Evolutionary conservation across 768 basidiomycete species (phyloP).

Genomic region (Chiua virens): DNA sequence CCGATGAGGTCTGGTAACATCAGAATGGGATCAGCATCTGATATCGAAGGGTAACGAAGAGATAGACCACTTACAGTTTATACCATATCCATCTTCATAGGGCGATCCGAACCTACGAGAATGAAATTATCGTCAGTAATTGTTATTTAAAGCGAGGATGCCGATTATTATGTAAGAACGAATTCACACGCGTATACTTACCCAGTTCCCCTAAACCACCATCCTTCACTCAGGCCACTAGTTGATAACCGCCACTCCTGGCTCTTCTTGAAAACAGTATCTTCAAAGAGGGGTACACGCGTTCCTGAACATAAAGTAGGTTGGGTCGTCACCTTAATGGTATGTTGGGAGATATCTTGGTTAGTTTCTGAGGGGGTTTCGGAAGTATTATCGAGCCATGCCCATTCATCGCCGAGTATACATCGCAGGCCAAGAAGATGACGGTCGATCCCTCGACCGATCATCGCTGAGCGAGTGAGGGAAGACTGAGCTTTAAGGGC

Average conservation of each 20-base stretch:
- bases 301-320: background rate
- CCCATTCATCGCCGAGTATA: conserved; percentile 46
- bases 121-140: conserved; percentile 2
- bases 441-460: conserved; percentile 84
- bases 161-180: background rate
- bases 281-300: conserved; percentile 61
- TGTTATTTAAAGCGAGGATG: background rate
- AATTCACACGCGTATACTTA: conserved; percentile 27
- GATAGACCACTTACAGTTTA: conserved; percentile 67
- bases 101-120: conserved; percentile 67
- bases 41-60: background rate
- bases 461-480: conserved; percentile 75
- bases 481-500: conserved; percentile 71
- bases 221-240: conserved; percentile 84
- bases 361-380: background rate
- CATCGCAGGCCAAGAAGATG: conserved; percentile 85
- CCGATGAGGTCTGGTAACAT: conserved; percentile 69
- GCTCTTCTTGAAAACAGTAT: conserved; percentile 71
- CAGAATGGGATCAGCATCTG: background rate
- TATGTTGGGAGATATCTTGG: conserved; percentile 6
- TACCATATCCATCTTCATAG: conserved; percentile 88
- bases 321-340: background rate
- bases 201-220: conserved; percentile 88
- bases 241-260: conserved; percentile 88
- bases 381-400: conserved; percentile 22